Evolutionary conservation across 2,329 filamentous ascomycete species (phyloP), one percentile per base, ranked within the genome.

Genomic region (Rhynchosporium graminicola): DNA sequence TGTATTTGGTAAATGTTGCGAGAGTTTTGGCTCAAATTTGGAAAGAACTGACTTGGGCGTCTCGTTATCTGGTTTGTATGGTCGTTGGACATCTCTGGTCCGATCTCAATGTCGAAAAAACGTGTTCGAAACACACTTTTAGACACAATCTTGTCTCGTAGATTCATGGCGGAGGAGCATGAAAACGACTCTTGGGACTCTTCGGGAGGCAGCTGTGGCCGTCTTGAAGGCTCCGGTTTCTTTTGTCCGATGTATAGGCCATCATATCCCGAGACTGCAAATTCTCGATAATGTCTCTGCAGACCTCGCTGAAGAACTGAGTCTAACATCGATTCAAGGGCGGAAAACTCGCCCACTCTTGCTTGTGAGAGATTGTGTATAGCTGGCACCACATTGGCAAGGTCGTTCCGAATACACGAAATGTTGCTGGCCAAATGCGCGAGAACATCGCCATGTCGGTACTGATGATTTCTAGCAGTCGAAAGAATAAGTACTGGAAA

Each of bases 261-360:
- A 10, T 0, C 3, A 33, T 1, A 9, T 33, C 31, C 12, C 28
- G 31, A 26, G 15, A 4, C 10, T 8, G 13, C 10, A 10, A 52
- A 9, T 40, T 52, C 50, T 38, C 40, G 31, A 4, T 38, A n/a
- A 7, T 52, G 50, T 38, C 50, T 31, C 13, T 52, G 20, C 31
- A 52, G 33, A 4, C 50, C 50, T 3, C 50, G 31, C 31, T 38
- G 20, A 20, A 52, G 15, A 26, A 33, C 50, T 4, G 31, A 52
- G 4, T 52, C 50, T 10, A 52, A 8, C 50, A 52, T 52, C 12
- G 33, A 52, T 38, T 52, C 50, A n/a, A 52, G 50, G 12, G 50
- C 50, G 26, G 50, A 52, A 3, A 52, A 8, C 10, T 52, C 50
- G 4, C 15, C 2, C 12, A 7, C 31, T 1, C 15, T 36, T 52